These are phyloP conservation scores for Pichia sp. DNA, from an alignment of 1,139 yeast species.

Conservation along the genomic window DNA sequence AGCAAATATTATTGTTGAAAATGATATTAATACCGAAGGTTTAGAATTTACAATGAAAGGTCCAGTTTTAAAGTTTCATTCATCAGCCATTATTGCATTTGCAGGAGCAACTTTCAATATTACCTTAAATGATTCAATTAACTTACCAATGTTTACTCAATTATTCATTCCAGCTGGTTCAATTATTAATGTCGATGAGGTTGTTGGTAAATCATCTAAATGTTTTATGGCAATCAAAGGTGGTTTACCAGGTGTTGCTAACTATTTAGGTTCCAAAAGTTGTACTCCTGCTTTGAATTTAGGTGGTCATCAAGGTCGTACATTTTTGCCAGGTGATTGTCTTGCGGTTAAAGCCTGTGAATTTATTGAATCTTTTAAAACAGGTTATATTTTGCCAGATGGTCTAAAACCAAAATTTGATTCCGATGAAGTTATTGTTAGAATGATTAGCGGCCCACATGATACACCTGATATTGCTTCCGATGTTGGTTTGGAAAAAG, in stretches of 20 bases:
- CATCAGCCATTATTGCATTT: slow-evolving; percentile 28
- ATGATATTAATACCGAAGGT: slow-evolving; percentile 27
- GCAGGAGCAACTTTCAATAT: slow-evolving; percentile 30
- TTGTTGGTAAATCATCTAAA: slow-evolving; percentile 26
- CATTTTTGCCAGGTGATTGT: slow-evolving; percentile 33
- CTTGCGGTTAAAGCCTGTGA: slow-evolving; percentile 20
- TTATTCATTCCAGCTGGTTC: slow-evolving; percentile 29
- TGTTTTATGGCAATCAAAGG: slow-evolving; percentile 33
- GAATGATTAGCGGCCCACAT: slow-evolving; percentile 34
- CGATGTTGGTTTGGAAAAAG: slow-evolving; percentile 26
- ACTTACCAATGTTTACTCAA: slow-evolving; percentile 30
- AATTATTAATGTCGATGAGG: slow-evolving; percentile 29
- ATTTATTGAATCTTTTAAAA: slow-evolving; percentile 10
- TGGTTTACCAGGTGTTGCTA: slow-evolving; percentile 34
- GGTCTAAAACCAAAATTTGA: slow-evolving; percentile 21
- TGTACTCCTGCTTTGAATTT: slow-evolving; percentile 33
- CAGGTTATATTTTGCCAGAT: slow-evolving; percentile 26
- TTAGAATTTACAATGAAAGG: slow-evolving; percentile 33
- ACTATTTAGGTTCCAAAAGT: slow-evolving; percentile 33
- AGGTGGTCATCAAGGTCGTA: slow-evolving; percentile 37
- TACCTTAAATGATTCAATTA: slow-evolving; percentile 22
- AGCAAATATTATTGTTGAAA: slow-evolving; percentile 34
- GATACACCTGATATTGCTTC: slow-evolving; percentile 34
- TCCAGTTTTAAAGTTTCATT: slow-evolving; percentile 31
- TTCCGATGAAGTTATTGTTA: slow-evolving; percentile 26